These are phyloP conservation scores for Huntiella savannae DNA, from an alignment of 2,329 filamentous ascomycete species.

Conservation along the genomic window DNA sequence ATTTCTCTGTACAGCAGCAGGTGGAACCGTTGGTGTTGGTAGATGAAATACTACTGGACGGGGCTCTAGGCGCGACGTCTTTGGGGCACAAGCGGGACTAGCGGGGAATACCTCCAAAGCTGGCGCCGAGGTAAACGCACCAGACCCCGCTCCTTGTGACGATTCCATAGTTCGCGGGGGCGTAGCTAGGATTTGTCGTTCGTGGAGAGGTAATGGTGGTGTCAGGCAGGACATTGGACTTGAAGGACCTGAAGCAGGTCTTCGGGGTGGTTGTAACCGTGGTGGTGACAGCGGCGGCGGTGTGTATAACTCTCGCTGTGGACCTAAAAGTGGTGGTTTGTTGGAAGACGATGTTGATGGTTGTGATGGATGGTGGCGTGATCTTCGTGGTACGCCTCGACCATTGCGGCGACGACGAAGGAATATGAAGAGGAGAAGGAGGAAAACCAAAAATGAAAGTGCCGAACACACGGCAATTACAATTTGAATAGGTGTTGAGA, in stretches of 20 bases:
- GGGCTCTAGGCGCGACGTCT: conserved; percentile 3
- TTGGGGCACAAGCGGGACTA: conserved; percentile 8
- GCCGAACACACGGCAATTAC: conserved; percentile 8
- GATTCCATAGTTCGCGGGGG: conserved; percentile 10
- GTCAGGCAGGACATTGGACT: neutral
- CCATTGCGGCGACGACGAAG: neutral
- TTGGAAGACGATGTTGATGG: conserved; percentile 1
- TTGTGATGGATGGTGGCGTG: neutral
- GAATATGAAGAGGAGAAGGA: conserved; percentile 5
- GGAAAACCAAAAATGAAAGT: conserved; percentile 1
- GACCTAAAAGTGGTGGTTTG: conserved; percentile 2
- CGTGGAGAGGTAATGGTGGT: conserved; percentile 5
- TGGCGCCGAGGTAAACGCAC: conserved; percentile 1
- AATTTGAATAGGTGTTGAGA: conserved; percentile 4
- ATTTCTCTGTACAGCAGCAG: neutral
- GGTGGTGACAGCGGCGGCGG: conserved; percentile 1
- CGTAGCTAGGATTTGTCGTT: conserved; percentile 7
- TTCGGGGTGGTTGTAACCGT: neutral
- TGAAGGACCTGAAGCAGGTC: conserved; percentile 1
- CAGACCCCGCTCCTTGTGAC: conserved; percentile 2
- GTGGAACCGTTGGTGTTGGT: too few relatives aligned
- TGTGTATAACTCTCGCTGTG: neutral
- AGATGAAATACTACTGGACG: neutral
- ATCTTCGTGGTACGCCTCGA: neutral
- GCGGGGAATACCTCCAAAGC: conserved; percentile 3